Conservation (phyloP, 208 protist species). For the Vickermania spadyakhi region DNA sequence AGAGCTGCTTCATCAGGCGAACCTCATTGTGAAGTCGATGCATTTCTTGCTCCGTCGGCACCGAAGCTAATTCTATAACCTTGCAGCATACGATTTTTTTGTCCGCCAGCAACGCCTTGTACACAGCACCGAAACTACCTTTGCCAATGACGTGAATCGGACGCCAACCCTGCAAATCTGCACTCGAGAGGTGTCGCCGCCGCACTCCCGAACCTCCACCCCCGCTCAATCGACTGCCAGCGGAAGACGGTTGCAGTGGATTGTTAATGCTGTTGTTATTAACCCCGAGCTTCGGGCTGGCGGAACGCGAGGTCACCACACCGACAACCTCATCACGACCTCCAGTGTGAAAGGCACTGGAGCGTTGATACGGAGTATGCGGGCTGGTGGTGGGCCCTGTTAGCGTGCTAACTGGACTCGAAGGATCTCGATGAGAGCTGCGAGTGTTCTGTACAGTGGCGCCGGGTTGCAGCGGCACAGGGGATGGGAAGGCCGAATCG, state of each 20-base stretch:
- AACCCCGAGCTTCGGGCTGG: no score
- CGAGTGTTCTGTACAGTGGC: no score
- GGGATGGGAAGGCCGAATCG: no score
- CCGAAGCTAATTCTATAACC: constrained; percentile 68
- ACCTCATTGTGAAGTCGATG: constrained; percentile 80
- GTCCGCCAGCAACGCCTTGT: constrained; percentile 56
- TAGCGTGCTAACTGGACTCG: no score
- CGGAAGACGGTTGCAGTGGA: background rate
- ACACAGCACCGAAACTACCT: constrained; percentile 81
- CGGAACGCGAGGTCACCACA: no score
- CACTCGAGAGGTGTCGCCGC: constrained; percentile 34
- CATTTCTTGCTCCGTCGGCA: constrained; percentile 55
- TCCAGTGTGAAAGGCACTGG: no score
- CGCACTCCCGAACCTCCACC: background rate
- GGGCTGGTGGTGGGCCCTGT: no score
- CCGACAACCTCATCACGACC: no score
- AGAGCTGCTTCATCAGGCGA: constrained; percentile 69
- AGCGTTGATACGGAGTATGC: no score
- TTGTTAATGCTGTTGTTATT: no score
- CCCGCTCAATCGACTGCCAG: background rate
- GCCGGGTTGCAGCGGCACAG: no score
- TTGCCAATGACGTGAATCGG: constrained; percentile 73
- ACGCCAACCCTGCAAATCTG: constrained; percentile 59
- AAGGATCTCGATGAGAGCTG: no score
- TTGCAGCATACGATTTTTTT: constrained; percentile 79